Evolutionary conservation across 2,329 filamentous ascomycete species (phyloP), one percentile per base, ranked within the genome.

Genomic region (Chaetomium sp.): DNA sequence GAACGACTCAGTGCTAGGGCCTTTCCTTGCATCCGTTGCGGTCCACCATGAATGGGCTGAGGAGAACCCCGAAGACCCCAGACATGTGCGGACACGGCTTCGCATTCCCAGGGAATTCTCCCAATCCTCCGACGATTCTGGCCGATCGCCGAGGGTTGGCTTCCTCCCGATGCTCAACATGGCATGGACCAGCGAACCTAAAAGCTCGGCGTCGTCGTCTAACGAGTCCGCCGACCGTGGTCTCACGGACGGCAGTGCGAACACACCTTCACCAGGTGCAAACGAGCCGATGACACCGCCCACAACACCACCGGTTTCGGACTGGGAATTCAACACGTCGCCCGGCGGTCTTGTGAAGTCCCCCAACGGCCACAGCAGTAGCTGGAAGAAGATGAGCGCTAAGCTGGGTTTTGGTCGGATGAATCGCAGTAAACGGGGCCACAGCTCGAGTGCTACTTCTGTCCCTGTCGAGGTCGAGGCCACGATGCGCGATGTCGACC

Each of bases 1-100:
- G 91, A 95, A 96, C 65, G 94, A 97, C 69, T 96, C 91, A 3
- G 89, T 97, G 0, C 78, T 97, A 51, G 85, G 96, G 0, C 91
- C 92, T 0, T 99, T 97, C 68, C 79, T 97, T 53, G 92, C 96
- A 60, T 81, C 79, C 0, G 72, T 80, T n/a, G 65, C 73, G 5
- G 67, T 74, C 1, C 52, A 64, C 1, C 58, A 70, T 1, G 72
- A 75, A 10, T 63, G 65, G 12, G 61, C 65, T 8, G 55, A 62
- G 12, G 71, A 76, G 33, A 58, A 64, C 12, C 19, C 19, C 19
- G 19, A 27, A 27, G 71, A 74, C 14, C 57, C 56, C 14, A 69
- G 73, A 41, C 70, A 73, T 37, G 67, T 72, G 43, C 71, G 74
- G 2, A 68, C 72, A 7, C 71, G 71, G 4, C 65, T 73, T 34